Evolutionary conservation across 1,284 basidiomycete genomes (phyloP).

Genomic region (Ceratobasidium sp.): DNA sequence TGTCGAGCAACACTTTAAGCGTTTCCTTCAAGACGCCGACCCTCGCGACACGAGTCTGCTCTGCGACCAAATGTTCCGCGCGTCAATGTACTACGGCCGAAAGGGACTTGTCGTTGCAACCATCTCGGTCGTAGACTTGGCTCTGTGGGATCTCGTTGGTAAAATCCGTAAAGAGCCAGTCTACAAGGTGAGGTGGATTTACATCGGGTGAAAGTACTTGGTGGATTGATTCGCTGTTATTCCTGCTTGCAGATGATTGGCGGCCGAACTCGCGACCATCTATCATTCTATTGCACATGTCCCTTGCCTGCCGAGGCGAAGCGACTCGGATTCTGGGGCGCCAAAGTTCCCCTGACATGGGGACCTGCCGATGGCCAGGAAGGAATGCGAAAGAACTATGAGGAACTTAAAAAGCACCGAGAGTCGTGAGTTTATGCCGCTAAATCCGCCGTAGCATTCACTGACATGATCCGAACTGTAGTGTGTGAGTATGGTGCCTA

Average conservation of each 20-base stretch:
- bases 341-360: conserved; percentile 64
- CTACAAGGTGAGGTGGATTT: conserved; percentile 60
- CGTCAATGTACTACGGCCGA: conserved; percentile 66
- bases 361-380: conserved; percentile 61
- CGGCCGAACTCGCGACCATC: conserved; percentile 63
- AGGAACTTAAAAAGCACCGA: conserved; percentile 61
- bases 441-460: neutral
- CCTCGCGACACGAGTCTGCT: conserved; percentile 64
- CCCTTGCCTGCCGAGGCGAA: conserved; percentile 62
- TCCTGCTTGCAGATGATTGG: conserved; percentile 58
- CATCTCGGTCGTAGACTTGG: conserved; percentile 59
- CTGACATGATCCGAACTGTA: neutral
- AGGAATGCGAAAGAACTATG: conserved; percentile 64
- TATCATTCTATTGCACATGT: conserved; percentile 66
- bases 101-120: conserved; percentile 65
- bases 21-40: conserved; percentile 65
- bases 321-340: conserved; percentile 65
- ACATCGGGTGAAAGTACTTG: conserved; percentile 57
- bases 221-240: conserved; percentile 58
- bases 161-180: conserved; percentile 67
- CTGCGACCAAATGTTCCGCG: conserved; percentile 61
- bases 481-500: conserved; percentile 23
- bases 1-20: conserved; percentile 65
- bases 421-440: conserved; percentile 55
- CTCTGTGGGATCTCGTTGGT: conserved; percentile 67